A percentile compares a stretch with the other conserved stretches of the same genome.
Evolutionary conservation across 2,329 filamentous ascomycete species (phyloP).

Genomic region (Stagonosporopsis chrysanthemi): DNA sequence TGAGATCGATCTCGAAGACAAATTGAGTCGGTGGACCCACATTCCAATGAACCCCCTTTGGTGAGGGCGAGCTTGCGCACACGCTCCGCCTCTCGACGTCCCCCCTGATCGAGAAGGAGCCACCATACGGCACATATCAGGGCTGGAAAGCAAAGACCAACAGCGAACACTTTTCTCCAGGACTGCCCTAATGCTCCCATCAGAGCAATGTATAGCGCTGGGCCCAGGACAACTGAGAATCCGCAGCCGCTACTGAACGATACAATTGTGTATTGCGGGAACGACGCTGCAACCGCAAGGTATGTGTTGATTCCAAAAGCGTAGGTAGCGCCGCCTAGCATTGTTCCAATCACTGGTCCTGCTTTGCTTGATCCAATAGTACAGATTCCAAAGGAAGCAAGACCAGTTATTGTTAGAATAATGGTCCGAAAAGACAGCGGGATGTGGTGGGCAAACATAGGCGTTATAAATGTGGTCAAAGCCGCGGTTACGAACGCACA

Average conservation of each 20-base stretch:
- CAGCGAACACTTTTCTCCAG: neutral
- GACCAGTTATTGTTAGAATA: neutral
- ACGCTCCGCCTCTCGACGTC: neutral
- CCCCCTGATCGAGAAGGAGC: neutral
- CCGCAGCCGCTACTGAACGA: neutral
- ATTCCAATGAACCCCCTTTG: neutral
- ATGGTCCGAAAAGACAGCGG: neutral
- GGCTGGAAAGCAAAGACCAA: neutral
- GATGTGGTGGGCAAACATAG: neutral
- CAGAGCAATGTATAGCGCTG: neutral
- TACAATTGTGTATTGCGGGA: neutral
- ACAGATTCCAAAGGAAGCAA: neutral
- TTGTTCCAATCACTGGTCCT: neutral
- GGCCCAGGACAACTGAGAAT: neutral
- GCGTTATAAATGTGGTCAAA: neutral
- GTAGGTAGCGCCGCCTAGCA: neutral
- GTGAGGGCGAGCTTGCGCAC: neutral
- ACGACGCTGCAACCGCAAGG: neutral
- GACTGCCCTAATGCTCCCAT: neutral
- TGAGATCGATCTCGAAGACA: neutral
- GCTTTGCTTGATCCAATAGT: neutral
- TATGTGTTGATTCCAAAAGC: neutral
- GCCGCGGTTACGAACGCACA: neutral
- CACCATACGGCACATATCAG: neutral
- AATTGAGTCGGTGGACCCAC: neutral